Evolutionary conservation across 768 basidiomycete genomes (phyloP).

Genomic region (Paxillus involutus): DNA sequence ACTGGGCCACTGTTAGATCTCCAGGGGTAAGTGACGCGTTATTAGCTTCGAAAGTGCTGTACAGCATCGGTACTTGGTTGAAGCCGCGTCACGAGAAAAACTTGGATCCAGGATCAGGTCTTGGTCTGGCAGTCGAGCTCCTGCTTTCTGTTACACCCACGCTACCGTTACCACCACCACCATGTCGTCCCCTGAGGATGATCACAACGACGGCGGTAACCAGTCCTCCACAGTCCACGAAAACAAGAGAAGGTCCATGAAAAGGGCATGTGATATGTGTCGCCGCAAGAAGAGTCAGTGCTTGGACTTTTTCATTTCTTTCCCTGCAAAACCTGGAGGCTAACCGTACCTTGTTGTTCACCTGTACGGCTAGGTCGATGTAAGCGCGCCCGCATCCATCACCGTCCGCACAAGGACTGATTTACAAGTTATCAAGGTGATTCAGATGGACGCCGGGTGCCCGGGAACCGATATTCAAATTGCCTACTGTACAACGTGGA

Average conservation of each 20-base stretch:
- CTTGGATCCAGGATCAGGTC: too few species aligned
- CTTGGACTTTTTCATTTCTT: too few species aligned
- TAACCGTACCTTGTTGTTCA: too few species aligned
- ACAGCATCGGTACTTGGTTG: too few species aligned
- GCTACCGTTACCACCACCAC: too few species aligned
- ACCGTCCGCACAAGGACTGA: neutral
- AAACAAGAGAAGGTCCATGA: slow-evolving; percentile 70
- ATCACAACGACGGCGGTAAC: slow-evolving; percentile 47
- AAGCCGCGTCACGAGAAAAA: too few species aligned
- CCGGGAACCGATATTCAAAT: slow-evolving; percentile 54
- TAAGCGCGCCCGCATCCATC: slow-evolving; percentile 10
- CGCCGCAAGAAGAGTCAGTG: slow-evolving; percentile 77
- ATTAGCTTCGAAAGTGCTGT: too few species aligned
- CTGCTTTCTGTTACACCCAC: too few species aligned
- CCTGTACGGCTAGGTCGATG: slow-evolving; percentile 15
- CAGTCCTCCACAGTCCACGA: slow-evolving; percentile 29
- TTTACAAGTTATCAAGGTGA: slow-evolving; percentile 32
- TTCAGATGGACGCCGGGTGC: slow-evolving; percentile 57
- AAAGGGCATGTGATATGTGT: slow-evolving; percentile 82
- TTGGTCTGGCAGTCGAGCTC: too few species aligned
- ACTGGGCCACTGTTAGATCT: too few species aligned
- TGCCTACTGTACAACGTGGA: slow-evolving; percentile 47
- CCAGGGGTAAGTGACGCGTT: too few species aligned
- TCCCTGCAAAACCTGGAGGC: neutral
- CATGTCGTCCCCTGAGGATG: slow-evolving; percentile 63